Evolutionary conservation across 164 flowering plant species (phyloP).

Genomic region (Brasenia schreberi): DNA sequence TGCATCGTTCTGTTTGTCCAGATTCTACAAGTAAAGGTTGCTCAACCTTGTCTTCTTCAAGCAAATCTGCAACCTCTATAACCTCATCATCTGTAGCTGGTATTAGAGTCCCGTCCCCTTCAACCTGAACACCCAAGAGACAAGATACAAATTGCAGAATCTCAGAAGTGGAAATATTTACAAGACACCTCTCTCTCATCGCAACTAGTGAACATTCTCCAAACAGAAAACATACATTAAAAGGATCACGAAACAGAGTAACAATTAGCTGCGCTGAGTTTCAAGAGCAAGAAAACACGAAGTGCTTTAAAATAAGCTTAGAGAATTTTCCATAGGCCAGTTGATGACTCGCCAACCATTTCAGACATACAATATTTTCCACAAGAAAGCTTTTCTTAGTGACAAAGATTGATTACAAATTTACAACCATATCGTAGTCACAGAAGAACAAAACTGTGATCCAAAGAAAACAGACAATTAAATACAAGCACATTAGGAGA

Average conservation of each 20-base stretch:
- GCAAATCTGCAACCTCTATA: conserved; percentile 51
- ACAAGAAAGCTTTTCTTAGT: no score
- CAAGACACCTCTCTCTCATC: not conserved
- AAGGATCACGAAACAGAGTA: not conserved
- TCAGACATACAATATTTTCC: no score
- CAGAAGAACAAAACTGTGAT: no score
- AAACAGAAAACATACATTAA: not conserved
- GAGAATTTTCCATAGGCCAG: not conserved
- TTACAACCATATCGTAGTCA: no score
- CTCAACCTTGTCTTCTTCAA: conserved; percentile 15
- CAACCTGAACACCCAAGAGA: conserved; percentile 34
- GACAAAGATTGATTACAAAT: no score
- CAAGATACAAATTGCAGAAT: not conserved
- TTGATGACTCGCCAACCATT: no score
- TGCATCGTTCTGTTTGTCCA: not conserved
- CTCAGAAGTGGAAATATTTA: not conserved
- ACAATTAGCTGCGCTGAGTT: not conserved
- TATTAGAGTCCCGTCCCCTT: conserved; percentile 16
- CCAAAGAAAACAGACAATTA: no score
- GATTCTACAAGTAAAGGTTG: not conserved
- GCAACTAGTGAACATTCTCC: not conserved
- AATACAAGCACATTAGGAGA: no score
- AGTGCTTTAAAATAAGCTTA: not conserved
- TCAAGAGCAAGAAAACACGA: not conserved
- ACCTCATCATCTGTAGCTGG: conserved; percentile 55